These are phyloP conservation scores for Moringa oleifera DNA, from an alignment of 345 rosid genomes.

Conservation along the genomic window DNA sequence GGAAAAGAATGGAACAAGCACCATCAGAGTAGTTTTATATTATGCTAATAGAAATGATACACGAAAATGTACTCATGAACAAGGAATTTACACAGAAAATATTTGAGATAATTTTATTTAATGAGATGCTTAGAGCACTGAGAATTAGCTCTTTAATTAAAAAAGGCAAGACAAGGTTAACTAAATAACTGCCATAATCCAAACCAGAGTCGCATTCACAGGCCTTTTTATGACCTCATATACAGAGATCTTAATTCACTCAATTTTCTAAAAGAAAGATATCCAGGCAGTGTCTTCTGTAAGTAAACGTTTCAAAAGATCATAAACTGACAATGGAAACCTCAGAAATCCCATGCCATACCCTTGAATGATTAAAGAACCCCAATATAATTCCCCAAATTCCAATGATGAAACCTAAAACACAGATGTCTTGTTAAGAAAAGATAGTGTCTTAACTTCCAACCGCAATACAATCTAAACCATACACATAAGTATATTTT, in stretches of 20 bases:
- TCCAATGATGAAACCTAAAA: background rate
- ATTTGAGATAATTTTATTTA: no score
- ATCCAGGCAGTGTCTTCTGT: background rate
- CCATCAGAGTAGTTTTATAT: background rate
- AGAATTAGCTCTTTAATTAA: background rate
- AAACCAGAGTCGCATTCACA: background rate
- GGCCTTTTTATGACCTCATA: background rate
- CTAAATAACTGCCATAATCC: background rate
- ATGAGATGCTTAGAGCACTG: background rate
- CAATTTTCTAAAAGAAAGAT: background rate
- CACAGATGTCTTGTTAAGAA: background rate
- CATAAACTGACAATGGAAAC: background rate
- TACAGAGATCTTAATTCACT: background rate
- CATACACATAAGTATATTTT: background rate
- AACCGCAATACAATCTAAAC: background rate
- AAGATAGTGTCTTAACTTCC: background rate
- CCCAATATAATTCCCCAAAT: background rate
- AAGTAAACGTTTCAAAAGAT: background rate
- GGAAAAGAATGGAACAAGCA: constrained; percentile 1
- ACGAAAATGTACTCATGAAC: background rate
- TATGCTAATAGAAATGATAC: background rate
- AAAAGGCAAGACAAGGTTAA: background rate
- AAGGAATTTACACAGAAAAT: background rate
- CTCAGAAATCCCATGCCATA: background rate
- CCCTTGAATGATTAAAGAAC: background rate